Evolutionary conservation across 345 rosid species (phyloP).

Genomic region (Noccaea caerulescens): DNA sequence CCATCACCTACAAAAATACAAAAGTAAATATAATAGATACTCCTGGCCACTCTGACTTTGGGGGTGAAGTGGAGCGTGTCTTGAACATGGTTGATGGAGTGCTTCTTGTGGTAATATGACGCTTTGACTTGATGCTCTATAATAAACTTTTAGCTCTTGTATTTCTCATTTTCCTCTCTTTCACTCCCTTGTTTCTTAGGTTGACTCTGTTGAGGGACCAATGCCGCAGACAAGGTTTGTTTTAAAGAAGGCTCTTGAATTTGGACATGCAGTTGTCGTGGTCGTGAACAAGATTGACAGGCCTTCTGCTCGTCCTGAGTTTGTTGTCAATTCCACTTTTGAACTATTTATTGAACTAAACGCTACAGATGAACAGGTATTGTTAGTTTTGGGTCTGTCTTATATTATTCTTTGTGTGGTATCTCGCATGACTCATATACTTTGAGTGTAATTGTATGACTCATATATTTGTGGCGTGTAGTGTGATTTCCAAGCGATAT

Average conservation of each 20-base stretch:
- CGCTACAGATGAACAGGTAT: constrained; percentile 98
- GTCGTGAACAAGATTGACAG: constrained; percentile 98
- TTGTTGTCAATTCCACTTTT: constrained; percentile 91
- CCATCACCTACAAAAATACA: constrained; percentile 81
- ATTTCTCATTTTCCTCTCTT: constrained; percentile 7
- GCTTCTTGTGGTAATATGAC: constrained; percentile 82
- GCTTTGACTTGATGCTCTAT: constrained; percentile 23
- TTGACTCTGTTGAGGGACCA: constrained; percentile 99
- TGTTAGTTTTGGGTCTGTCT: constrained; percentile 16
- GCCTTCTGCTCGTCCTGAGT: constrained; percentile 95
- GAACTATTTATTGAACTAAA: constrained; percentile 94
- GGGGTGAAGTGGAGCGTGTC: constrained; percentile 99
- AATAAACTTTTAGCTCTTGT: background rate
- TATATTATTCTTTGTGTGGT: background rate
- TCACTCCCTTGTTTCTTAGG: constrained; percentile 47
- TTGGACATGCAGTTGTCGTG: constrained; percentile 94
- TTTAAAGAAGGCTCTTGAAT: constrained; percentile 94
- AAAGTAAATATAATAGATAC: constrained; percentile 95
- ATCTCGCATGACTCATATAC: constrained; percentile 6
- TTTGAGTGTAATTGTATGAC: background rate
- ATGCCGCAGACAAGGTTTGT: constrained; percentile 99
- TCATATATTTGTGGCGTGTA: too few species aligned
- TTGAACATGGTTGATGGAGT: constrained; percentile 99
- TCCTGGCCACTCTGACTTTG: constrained; percentile 99
- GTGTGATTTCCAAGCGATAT: constrained; percentile 98